A percentile compares a stretch with the other conserved stretches of the same genome.
These are phyloP conservation scores for Vitis hybrid DNA, from an alignment of 177 flowering plant genomes.

Conservation along the genomic window DNA sequence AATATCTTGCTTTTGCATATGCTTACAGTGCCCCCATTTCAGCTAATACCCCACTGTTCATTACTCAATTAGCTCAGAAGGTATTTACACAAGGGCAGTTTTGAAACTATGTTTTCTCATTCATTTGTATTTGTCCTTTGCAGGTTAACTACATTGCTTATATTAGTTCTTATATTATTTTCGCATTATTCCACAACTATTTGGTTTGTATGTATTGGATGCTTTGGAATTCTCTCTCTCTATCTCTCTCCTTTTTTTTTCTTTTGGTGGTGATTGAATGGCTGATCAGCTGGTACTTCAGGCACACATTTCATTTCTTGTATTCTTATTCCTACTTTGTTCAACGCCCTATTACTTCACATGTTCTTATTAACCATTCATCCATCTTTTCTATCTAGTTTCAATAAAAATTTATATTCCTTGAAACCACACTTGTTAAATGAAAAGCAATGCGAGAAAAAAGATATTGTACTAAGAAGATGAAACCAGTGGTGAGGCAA, in stretches of 20 bases:
- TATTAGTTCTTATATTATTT: neutral
- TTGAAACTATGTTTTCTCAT: neutral
- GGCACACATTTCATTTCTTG: no score
- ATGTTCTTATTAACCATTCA: neutral
- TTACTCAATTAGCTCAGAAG: slow-evolving; percentile 3
- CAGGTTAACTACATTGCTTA: slow-evolving; percentile 20
- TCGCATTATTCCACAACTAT: neutral
- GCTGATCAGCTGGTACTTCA: neutral
- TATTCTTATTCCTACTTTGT: no score
- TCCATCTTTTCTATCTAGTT: neutral
- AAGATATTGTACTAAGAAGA: no score
- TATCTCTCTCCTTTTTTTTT: no score
- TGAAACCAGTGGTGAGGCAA: no score
- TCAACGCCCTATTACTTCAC: neutral
- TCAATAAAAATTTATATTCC: no score
- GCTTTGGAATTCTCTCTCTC: neutral
- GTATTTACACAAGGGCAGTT: slow-evolving; percentile 12
- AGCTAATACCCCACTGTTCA: slow-evolving; percentile 9
- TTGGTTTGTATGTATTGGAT: neutral
- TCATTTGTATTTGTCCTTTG: slow-evolving; percentile 7
- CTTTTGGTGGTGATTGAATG: neutral
- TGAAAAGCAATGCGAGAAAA: no score
- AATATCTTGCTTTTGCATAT: neutral
- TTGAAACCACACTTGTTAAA: no score
- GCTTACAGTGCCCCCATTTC: neutral